phyloP scores from a whole-genome alignment of 2,329 filamentous ascomycete genomes.

The Chaetomium olivaceum region DNA sequence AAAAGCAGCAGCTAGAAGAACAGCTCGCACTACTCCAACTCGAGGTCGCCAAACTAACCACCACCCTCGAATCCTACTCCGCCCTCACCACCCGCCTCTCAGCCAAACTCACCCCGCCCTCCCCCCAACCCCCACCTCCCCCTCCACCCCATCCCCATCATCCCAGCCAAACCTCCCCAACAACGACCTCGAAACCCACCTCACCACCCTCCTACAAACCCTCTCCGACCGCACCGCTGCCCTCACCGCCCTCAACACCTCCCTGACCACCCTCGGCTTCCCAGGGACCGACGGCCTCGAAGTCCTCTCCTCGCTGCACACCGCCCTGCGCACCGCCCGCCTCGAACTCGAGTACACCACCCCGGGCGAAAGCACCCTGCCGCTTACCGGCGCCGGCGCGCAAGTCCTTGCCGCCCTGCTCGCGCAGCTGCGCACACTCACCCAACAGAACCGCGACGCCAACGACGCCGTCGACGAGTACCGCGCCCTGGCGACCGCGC shows the following conservation, averaged over 20 bases:
- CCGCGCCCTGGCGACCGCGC: slow-evolving; percentile 55
- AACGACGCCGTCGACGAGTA: slow-evolving; percentile 62
- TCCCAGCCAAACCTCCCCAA: no score
- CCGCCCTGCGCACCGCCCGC: slow-evolving; percentile 57
- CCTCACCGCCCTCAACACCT: slow-evolving; percentile 46
- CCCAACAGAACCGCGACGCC: slow-evolving; percentile 47
- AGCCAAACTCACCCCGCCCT: slow-evolving; percentile 40
- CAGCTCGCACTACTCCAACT: slow-evolving; percentile 52
- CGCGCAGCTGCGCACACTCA: slow-evolving; percentile 50
- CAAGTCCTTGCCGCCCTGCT: slow-evolving; percentile 59
- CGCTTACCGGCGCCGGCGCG: slow-evolving; percentile 54
- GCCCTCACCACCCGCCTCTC: slow-evolving; percentile 43
- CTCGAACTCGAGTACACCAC: slow-evolving; percentile 63
- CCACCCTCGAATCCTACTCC: slow-evolving; percentile 51
- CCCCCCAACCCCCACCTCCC: background rate
- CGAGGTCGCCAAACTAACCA: slow-evolving; percentile 51
- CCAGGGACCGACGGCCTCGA: slow-evolving; percentile 48
- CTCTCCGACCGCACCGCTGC: slow-evolving; percentile 53
- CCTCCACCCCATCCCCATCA: no score
- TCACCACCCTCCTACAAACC: slow-evolving; percentile 46
- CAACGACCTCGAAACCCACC: slow-evolving; percentile 45
- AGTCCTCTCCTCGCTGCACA: slow-evolving; percentile 50
- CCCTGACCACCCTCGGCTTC: slow-evolving; percentile 55
- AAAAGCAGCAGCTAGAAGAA: slow-evolving; percentile 46
- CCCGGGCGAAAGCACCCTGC: slow-evolving; percentile 58